phyloP scores from a whole-genome alignment of 345 rosid species.

The Moricandia arvensis region DNA sequence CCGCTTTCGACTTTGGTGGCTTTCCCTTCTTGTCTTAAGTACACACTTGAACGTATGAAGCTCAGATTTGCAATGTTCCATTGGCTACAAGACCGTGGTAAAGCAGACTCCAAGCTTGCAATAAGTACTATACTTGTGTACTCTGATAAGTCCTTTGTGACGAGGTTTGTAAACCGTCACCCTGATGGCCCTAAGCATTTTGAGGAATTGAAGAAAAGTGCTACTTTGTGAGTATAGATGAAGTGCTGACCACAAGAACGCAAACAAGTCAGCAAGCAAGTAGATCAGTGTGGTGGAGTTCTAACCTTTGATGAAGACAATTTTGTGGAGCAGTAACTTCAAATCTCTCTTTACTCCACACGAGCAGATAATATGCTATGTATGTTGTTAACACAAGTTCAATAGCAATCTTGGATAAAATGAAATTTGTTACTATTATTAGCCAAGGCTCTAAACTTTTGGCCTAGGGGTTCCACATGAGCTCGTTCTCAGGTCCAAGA shows the following conservation, averaged over 20 bases:
- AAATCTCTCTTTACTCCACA: not conserved
- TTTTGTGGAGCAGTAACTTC: not conserved
- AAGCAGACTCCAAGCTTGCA: constrained; percentile 36
- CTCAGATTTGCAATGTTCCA: constrained; percentile 59
- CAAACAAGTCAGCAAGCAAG: not conserved
- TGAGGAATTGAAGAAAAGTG: constrained; percentile 47
- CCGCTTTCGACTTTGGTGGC: constrained; percentile 45
- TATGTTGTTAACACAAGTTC: not conserved
- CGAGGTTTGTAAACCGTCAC: constrained; percentile 49
- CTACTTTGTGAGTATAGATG: constrained; percentile 5
- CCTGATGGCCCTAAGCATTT: constrained; percentile 58
- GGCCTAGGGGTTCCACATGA: not conserved
- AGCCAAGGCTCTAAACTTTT: not conserved
- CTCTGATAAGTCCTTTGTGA: constrained; percentile 43
- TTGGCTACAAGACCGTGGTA: constrained; percentile 62
- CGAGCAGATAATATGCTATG: constrained; percentile 1
- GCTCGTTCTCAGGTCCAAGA: not conserved
- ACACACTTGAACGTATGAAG: constrained; percentile 50
- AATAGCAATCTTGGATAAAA: not conserved
- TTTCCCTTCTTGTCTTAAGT: constrained; percentile 63
- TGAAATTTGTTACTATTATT: not conserved
- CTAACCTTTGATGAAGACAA: not conserved
- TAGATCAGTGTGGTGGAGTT: not conserved
- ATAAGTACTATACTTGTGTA: constrained; percentile 50
- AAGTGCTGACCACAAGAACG: not conserved